Evolutionary conservation across 2,329 filamentous ascomycete species (phyloP), one percentile per base, ranked within the genome.

Genomic region (Cladosporium sp.): DNA sequence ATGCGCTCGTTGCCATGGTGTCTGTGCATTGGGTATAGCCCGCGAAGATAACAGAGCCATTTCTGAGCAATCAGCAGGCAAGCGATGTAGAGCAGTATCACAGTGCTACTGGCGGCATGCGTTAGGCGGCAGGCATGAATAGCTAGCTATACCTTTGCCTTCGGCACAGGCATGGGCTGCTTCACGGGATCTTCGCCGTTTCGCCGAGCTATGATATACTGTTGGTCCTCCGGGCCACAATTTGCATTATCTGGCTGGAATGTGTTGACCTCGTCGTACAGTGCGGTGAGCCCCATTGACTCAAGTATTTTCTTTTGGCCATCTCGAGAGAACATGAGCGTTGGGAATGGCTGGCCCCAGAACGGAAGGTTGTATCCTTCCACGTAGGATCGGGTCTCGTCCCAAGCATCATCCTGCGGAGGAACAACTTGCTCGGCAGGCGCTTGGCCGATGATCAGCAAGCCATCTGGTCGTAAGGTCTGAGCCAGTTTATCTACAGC

Each of bases 391-490:
- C 59, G 60, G 24, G 55, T 61, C 26, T 49, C 57, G 60, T 69
- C 49, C 44, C 66, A 72, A n/a, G 70, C 71, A 12, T 70, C 65
- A 10, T 64, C 60, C 18, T 65, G 67, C 60, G 65, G 59, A 14
- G 71, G 66, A 38, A 73, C 70, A 11, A 63, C 64, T 15, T 57
- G 30, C 64, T 76, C 74, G 14, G 66, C 67, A 10, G 73, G 73
- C 65, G 69, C 70, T 55, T 75, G 73, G 18, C 74, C 74, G 11
- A 77, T 62, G 24, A 66, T 70, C 24, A 77, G 59, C 15, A 76
- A 59, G 0, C 74, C 74, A 18, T 70, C 69, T 6, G 72, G 70
- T 26, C 71, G 11, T 11, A 77, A 64, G 8, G 70, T 68, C 26
- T 66, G 47, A 6, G 69, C 74, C 14, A 70, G 71, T 60, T 69